Base-by-base conservation (phyloP, 768 basidiomycete genomes). In the Sutorius australiensis region DNA sequence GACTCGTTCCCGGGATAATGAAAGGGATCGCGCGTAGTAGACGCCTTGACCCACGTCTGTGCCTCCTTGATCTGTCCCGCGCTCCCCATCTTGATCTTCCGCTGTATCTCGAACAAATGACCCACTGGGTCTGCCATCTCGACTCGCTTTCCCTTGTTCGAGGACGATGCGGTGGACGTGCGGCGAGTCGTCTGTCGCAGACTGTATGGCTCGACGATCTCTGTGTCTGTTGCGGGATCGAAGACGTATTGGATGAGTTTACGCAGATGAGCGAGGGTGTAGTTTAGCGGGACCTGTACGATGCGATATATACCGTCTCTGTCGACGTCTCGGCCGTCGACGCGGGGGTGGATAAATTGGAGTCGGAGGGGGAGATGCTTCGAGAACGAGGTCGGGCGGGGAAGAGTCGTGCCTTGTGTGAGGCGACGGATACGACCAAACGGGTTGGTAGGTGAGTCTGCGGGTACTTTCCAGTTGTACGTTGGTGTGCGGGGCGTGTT, bases 391-490 rank as follows among this genome's bases (percentile, higher is more conserved):
- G 80, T 77, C 0, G 75, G 65, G 13, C 63, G 67, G 0, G 77
- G 77, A 1, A 77, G 70, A 3, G 69, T 67, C 21, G 73, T 74
- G 7, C 69, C 64, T 17, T 73, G 63, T 0, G 67, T 67, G 5
- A 70, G 70, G 13, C 73, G 72, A 16, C 77, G 75, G 43, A 79
- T 80, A 41, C 83, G 72, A 14, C 84, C 83, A 54, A 88, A 83
- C 0, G 86, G 87, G 59, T 87, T 88, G 4, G 82, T 78, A 0
- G 87, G 86, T 0, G 86, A 87, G 70, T 89, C 86, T 6, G 74
- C 79, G 5, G 86, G 82, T 1, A 63, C 69, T 60, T 46, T 72
- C 67, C 49, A 80, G 66, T 63, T 76, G 76, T 49, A 58, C 16
- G 67, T 56, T 1, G 78, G 74, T 3, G 76, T 77, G 53, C 69